These are phyloP conservation scores for Peziza echinospora DNA, from an alignment of 495 filamentous ascomycete genomes.

Conservation along the genomic window DNA sequence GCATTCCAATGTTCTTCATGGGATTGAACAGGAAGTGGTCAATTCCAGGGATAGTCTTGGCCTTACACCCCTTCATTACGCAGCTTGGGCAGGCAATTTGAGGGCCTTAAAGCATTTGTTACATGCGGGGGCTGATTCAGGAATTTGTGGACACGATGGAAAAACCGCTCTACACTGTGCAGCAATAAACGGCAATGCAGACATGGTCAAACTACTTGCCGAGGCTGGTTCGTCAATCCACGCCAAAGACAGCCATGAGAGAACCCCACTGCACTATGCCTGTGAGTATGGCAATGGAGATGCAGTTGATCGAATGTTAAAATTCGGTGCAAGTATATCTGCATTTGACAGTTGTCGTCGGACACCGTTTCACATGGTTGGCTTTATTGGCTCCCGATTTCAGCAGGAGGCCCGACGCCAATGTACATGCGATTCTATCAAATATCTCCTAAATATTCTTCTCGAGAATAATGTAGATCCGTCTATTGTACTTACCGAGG, in stretches of 20 bases:
- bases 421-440: background rate
- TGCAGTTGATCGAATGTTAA: background rate
- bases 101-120: slow-evolving; percentile 7
- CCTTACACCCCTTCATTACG: background rate
- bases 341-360: slow-evolving; percentile 3
- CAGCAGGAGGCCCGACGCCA: too few species aligned
- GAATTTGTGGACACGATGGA: slow-evolving; percentile 1
- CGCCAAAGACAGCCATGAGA: slow-evolving; percentile 5
- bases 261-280: slow-evolving; percentile 9
- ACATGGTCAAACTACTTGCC: slow-evolving; percentile 9
- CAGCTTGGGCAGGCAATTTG: background rate
- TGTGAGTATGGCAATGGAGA: background rate
- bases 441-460: too few species aligned
- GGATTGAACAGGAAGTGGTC: too few species aligned
- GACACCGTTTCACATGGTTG: slow-evolving; percentile 9
- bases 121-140: slow-evolving; percentile 7
- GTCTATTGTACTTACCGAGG: too few species aligned
- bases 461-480: slow-evolving; percentile 1
- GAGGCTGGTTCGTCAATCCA: slow-evolving; percentile 12
- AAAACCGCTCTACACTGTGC: slow-evolving; percentile 11
- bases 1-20: too few species aligned
- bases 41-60: background rate
- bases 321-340: background rate
- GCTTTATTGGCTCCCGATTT: slow-evolving; percentile 1
- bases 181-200: slow-evolving; percentile 5